Base-by-base conservation (phyloP, 1,284 basidiomycete species). In the Xerocomus tenax region DNA sequence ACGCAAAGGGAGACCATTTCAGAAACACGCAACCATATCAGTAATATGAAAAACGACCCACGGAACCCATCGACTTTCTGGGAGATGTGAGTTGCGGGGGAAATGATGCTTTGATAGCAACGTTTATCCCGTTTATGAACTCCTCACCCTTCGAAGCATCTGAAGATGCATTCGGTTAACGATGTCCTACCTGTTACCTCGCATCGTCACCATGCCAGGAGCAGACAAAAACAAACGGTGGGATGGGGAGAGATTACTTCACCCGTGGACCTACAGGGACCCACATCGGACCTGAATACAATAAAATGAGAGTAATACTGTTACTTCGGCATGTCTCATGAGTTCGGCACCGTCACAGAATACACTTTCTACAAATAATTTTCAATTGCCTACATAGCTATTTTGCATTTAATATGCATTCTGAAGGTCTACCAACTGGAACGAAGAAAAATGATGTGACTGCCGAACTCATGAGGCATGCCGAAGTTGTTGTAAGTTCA, bases 251-350 rank as follows among this genome's bases (percentile, higher is more conserved):
- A 13, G 13, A 44, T 12, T 12, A 42, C 13, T 12, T 16, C 13
- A 44, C 30, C 19, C 36, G 21, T 38, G 62, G 58, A 57, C 58
- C 56, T 9, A 64, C 60, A 59, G n/a, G 48, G 61, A 53, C 60
- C 59, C 48, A 62, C 58, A 58, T 0, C 3, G 35, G 23, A 61
- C 58, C 43, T 42, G 45, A 57, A 39, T 39, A 62, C 48, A 62
- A 60, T 47, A 46, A 42, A 30, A 19, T 30, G 32, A 42, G 23
- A 6, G 30, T 10, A 6, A 48, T 21, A 8, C 25, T 25, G n/a
- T 41, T 40, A 21, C n/a, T n/a, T n/a, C n/a, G n/a, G n/a, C n/a
- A n/a, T n/a, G n/a, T n/a, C n/a, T n/a, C n/a, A n/a, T n/a, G n/a
- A n/a, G n/a, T n/a, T n/a, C n/a, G n/a, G n/a, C n/a, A n/a, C n/a